Percentiles rank a stretch among this genome's conserved stretches.
Conservation (phyloP, 805 yeast species). For the Ogataea angusta region DNA sequence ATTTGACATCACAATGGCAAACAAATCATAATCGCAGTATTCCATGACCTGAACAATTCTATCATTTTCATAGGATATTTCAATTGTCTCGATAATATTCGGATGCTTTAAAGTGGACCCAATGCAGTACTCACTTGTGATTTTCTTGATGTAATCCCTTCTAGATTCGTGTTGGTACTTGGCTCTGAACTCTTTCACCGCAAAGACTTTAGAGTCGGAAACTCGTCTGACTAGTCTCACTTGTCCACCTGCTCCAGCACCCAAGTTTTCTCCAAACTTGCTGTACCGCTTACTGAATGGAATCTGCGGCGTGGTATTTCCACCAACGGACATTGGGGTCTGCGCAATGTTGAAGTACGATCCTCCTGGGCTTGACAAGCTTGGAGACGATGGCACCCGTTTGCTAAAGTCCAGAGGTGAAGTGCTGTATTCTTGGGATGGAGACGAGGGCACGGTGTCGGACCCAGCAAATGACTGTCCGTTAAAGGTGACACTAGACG, state of each 20-base stretch:
- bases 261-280: conserved; percentile 80
- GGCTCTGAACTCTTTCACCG: conserved; percentile 88
- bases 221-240: conserved; percentile 71
- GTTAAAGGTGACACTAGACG: conserved; percentile 17
- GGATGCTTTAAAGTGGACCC: conserved; percentile 89
- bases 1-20: conserved; percentile 92
- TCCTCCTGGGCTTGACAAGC: conserved; percentile 11
- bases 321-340: conserved; percentile 32
- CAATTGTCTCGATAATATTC: conserved; percentile 86
- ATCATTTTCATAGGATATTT: conserved; percentile 84
- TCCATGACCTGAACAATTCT: conserved; percentile 91
- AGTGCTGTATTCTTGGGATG: conserved; percentile 16
- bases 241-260: conserved; percentile 95
- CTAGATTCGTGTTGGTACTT: conserved; percentile 69
- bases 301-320: conserved; percentile 40
- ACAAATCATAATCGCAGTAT: conserved; percentile 87
- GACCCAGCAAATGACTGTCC: conserved; percentile 12
- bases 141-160: conserved; percentile 86
- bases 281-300: conserved; percentile 77
- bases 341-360: conserved; percentile 4
- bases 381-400: conserved; percentile 13
- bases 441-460: conserved; percentile 6
- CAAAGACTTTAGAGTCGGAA: conserved; percentile 70
- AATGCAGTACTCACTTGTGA: conserved; percentile 91
- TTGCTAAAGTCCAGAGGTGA: conserved; percentile 21